These are phyloP conservation scores for Sicyos baderoa DNA, from an alignment of 306 rosid genomes.

Conservation along the genomic window DNA sequence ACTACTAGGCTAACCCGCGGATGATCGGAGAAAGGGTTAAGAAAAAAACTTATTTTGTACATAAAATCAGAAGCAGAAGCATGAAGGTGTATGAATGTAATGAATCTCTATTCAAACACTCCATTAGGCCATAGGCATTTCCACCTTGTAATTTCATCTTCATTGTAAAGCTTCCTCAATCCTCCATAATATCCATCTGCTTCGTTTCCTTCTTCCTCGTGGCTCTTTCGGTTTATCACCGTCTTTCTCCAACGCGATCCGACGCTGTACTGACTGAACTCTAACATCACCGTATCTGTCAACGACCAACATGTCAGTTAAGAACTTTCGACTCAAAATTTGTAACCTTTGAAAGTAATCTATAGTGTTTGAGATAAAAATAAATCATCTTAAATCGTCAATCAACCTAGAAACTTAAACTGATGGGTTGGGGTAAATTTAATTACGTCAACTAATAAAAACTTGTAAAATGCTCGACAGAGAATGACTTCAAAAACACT, in stretches of 20 bases:
- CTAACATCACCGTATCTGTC: constrained; percentile 59
- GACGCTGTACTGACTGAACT: constrained; percentile 68
- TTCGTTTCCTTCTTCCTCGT: constrained; percentile 74
- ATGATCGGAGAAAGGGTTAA: too few relatives aligned
- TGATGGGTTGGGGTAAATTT: too few relatives aligned
- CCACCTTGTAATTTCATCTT: constrained; percentile 70
- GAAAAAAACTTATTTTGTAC: constrained; percentile 2
- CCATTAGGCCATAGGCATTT: constrained; percentile 54
- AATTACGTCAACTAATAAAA: neutral
- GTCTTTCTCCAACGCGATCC: constrained; percentile 75
- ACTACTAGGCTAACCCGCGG: too few relatives aligned
- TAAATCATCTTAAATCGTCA: too few relatives aligned
- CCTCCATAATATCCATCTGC: constrained; percentile 85
- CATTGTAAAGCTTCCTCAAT: constrained; percentile 53
- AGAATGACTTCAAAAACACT: neutral
- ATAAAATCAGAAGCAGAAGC: neutral
- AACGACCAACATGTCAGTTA: neutral
- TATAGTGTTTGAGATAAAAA: neutral
- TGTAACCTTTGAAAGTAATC: neutral
- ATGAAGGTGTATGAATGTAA: neutral
- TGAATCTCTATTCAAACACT: constrained; percentile 31
- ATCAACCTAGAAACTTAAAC: too few relatives aligned
- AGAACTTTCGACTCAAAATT: neutral
- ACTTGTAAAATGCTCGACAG: neutral
- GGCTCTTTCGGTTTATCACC: constrained; percentile 52